A percentile compares a stretch with the other conserved stretches of the same genome.
These are phyloP conservation scores for Candida oleophila DNA, from an alignment of 805 yeast genomes.

Conservation along the genomic window DNA sequence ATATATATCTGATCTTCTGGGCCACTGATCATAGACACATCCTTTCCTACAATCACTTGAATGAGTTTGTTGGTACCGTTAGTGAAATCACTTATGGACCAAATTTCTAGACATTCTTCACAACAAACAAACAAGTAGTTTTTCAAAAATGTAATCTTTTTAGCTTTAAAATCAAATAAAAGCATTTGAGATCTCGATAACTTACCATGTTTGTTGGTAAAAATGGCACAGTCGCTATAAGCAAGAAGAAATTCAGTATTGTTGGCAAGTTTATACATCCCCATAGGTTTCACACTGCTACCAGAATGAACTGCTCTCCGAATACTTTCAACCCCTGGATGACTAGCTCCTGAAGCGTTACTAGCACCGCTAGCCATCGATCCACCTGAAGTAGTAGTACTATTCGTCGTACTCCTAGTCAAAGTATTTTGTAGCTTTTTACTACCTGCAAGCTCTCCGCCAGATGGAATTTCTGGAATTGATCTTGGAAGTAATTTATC, in stretches of 20 bases:
- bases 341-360: constrained; percentile 3
- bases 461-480: constrained; percentile 50
- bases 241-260: constrained; percentile 57
- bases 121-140: constrained; percentile 47
- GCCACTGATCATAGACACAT: constrained; percentile 37
- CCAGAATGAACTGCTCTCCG: constrained; percentile 38
- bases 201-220: constrained; percentile 58
- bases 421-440: constrained; percentile 6
- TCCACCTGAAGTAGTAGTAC: constrained; percentile 11
- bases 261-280: constrained; percentile 60
- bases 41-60: constrained; percentile 74
- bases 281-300: constrained; percentile 48
- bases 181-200: constrained; percentile 45
- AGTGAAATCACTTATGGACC: constrained; percentile 52
- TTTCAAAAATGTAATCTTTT: constrained; percentile 30
- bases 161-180: constrained; percentile 42
- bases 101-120: constrained; percentile 68
- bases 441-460: constrained; percentile 3
- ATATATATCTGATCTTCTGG: constrained; percentile 19
- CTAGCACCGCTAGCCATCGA: constrained; percentile 32
- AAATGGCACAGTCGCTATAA: constrained; percentile 69
- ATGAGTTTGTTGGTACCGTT: constrained; percentile 47
- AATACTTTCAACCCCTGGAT: constrained; percentile 34
- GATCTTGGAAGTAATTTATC: constrained; percentile 57
- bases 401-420: constrained; percentile 12